Percentiles rank a stretch among this genome's conserved stretches.
These are phyloP conservation scores for Stephanodiscus minutulus DNA, from an alignment of 108 stramenopile genomes.

Conservation along the genomic window DNA sequence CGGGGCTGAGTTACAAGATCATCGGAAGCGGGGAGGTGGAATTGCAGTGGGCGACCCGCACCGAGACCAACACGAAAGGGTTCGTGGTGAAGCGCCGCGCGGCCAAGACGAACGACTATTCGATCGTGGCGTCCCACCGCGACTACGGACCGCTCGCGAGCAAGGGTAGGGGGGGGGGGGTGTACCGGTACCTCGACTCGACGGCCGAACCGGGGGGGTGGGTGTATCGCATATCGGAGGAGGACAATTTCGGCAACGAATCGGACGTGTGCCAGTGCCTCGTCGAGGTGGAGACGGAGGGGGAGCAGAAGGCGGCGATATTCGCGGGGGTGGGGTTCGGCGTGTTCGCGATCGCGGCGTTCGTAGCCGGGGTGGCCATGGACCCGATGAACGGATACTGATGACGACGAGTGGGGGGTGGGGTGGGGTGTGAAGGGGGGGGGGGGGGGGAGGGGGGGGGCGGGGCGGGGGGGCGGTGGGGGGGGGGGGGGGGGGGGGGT, in stretches of 20 bases:
- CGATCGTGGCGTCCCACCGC: constrained; percentile 66
- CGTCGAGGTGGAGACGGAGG: constrained; percentile 86
- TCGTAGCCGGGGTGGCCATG: constrained; percentile 75
- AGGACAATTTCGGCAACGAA: constrained; percentile 65
- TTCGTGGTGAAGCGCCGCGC: constrained; percentile 84
- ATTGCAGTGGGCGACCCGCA: constrained; percentile 81
- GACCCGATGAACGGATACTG: constrained; percentile 67
- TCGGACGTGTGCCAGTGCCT: constrained; percentile 86
- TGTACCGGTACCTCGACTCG: constrained; percentile 75
- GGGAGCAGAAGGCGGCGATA: constrained; percentile 79
- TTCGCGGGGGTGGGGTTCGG: constrained; percentile 81
- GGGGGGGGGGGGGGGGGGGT: no score
- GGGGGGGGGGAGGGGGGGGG: no score
- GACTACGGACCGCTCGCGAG: constrained; percentile 79
- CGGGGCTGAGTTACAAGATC: constrained; percentile 71
- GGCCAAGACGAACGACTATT: constrained; percentile 79
- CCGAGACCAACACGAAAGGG: constrained; percentile 76
- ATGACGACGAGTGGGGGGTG: no score
- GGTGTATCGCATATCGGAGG: constrained; percentile 89
- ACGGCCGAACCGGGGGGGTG: constrained; percentile 75
- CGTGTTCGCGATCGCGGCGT: constrained; percentile 57
- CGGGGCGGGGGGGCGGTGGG: no score
- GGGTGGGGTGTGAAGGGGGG: no score
- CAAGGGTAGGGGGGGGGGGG: constrained; percentile 76
- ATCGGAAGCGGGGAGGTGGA: constrained; percentile 79